phyloP scores from a whole-genome alignment of 768 basidiomycete genomes.

The Lactarius indigo region DNA sequence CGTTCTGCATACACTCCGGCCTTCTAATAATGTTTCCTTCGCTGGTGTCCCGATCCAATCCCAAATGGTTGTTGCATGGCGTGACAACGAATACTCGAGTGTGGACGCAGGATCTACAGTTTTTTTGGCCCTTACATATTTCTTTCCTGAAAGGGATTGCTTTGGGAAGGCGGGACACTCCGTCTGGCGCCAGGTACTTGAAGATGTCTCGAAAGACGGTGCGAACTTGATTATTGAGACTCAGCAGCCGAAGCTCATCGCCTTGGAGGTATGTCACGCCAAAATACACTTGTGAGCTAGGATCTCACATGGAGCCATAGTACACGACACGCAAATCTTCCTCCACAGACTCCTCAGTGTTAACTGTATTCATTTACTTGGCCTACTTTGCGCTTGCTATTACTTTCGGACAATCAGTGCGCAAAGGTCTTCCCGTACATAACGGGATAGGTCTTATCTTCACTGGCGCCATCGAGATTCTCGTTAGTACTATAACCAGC shows the following conservation, averaged over 20 bases:
- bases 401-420: constrained; percentile 74
- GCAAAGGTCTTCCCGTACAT: constrained; percentile 80
- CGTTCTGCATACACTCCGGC: constrained; percentile 56
- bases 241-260: constrained; percentile 43
- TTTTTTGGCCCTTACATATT: constrained; percentile 76
- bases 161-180: constrained; percentile 56
- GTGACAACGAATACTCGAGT: constrained; percentile 49
- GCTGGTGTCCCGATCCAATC: constrained; percentile 64
- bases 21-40: constrained; percentile 51
- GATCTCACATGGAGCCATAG: constrained; percentile 33
- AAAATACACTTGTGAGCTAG: background rate
- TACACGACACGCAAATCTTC: constrained; percentile 50
- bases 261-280: constrained; percentile 40
- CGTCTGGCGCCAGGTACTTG: constrained; percentile 58
- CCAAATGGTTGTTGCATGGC: constrained; percentile 73
- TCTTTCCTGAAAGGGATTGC: constrained; percentile 76
- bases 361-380: constrained; percentile 68
- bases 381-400: constrained; percentile 73
- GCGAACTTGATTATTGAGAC: constrained; percentile 39
- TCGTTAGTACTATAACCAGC: constrained; percentile 90
- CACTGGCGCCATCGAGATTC: constrained; percentile 88
- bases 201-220: constrained; percentile 37
- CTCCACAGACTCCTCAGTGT: constrained; percentile 49
- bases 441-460: constrained; percentile 88
- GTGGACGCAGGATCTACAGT: constrained; percentile 57